A percentile compares a stretch with the other conserved stretches of the same genome.
Evolutionary conservation across 1,284 basidiomycete genomes (phyloP).

Genomic region (Ustilago curta): DNA sequence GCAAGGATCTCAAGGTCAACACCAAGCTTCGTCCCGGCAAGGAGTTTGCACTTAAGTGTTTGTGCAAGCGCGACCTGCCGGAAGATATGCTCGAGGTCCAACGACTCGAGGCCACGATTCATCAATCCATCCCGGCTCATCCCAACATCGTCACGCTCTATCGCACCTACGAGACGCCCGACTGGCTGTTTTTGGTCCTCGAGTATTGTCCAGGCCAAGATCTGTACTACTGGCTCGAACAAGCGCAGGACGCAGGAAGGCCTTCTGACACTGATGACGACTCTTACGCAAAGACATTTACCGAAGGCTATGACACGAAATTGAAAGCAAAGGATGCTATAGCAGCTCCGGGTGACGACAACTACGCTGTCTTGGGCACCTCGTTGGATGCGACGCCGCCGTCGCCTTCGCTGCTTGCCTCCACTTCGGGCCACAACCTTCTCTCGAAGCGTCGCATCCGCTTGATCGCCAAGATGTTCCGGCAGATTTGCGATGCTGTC

Average conservation of each 20-base stretch:
- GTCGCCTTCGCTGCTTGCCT: slow-evolving; percentile 86
- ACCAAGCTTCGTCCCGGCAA: slow-evolving; percentile 64
- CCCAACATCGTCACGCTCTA: slow-evolving; percentile 95
- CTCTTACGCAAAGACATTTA: slow-evolving; percentile 5
- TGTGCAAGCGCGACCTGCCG: slow-evolving; percentile 75
- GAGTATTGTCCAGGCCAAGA: slow-evolving; percentile 97
- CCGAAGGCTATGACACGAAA: slow-evolving; percentile 5
- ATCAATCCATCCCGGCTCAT: slow-evolving; percentile 90
- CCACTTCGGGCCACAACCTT: slow-evolving; percentile 81
- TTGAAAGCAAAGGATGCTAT: not conserved
- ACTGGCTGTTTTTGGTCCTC: slow-evolving; percentile 83
- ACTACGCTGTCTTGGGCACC: slow-evolving; percentile 22
- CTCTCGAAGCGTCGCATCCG: slow-evolving; percentile 87
- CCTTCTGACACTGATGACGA: slow-evolving; percentile 25
- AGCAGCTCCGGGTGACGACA: slow-evolving; percentile 9
- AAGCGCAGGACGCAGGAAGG: slow-evolving; percentile 68
- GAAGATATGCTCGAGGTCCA: slow-evolving; percentile 65
- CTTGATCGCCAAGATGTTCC: slow-evolving; percentile 95
- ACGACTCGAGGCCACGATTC: slow-evolving; percentile 81
- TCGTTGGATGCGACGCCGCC: slow-evolving; percentile 75
- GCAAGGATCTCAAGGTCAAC: slow-evolving; percentile 48
- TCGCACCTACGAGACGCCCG: slow-evolving; percentile 75
- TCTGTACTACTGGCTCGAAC: slow-evolving; percentile 88
- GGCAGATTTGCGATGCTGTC: slow-evolving; percentile 97
- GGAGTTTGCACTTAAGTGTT: slow-evolving; percentile 94